Evolutionary conservation across 1,139 yeast species (phyloP).

Genomic region (Meyerozyma sp.): DNA sequence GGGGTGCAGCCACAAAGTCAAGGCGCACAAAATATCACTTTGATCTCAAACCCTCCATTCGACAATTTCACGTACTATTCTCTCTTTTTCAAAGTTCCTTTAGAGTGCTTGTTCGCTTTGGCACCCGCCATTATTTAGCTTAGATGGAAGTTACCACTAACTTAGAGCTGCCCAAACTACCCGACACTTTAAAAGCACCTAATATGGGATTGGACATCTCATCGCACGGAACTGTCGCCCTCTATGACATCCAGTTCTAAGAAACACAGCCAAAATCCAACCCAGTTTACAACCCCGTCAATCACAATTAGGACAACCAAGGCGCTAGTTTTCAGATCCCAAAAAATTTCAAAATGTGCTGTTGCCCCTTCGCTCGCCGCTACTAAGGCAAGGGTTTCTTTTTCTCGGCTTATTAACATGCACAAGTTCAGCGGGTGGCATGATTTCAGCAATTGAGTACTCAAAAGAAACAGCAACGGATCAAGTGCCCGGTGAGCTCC

Average conservation of each 20-base stretch:
- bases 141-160: constrained; percentile 33
- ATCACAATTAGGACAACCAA: constrained; percentile 28
- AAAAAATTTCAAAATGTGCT: constrained; percentile 27
- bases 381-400: constrained; percentile 34
- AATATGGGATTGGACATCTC: constrained; percentile 18
- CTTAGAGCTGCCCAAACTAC: constrained; percentile 29
- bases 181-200: constrained; percentile 27
- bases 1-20: constrained; percentile 17
- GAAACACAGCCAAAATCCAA: constrained; percentile 16
- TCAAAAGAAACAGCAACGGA: too few species aligned
- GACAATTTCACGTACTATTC: constrained; percentile 32
- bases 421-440: constrained; percentile 31
- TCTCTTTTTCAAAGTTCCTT: constrained; percentile 35
- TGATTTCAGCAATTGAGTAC: too few species aligned
- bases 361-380: constrained; percentile 33
- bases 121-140: constrained; percentile 33
- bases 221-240: constrained; percentile 28
- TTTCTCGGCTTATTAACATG: constrained; percentile 34
- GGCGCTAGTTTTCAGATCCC: constrained; percentile 23
- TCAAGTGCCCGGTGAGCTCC: too few species aligned
- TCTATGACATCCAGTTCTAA: constrained; percentile 32
- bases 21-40: constrained; percentile 19
- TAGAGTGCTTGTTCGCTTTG: too few species aligned
- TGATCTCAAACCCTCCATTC: constrained; percentile 26
- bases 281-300: constrained; percentile 19